phyloP scores from a whole-genome alignment of 2,329 filamentous ascomycete genomes.

The Penicillium sp. region DNA sequence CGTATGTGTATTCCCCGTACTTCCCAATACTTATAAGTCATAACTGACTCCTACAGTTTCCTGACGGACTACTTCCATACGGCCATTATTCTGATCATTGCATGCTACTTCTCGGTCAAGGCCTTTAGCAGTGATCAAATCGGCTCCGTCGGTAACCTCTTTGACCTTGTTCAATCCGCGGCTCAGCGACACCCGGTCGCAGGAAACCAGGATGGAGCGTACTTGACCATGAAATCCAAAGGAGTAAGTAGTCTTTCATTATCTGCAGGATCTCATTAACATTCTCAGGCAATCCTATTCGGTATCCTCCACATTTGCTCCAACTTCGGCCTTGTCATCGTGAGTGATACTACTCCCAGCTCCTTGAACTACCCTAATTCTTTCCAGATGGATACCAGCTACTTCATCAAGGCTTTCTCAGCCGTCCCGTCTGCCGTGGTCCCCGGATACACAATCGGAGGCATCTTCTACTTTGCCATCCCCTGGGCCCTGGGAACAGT shows the following conservation, averaged over 20 bases:
- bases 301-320: conserved; percentile 47
- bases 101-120: conserved; percentile 47
- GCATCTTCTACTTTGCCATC: conserved; percentile 52
- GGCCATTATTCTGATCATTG: conserved; percentile 50
- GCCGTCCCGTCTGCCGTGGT: conserved; percentile 46
- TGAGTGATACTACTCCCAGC: conserved; percentile 15
- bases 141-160: conserved; percentile 47
- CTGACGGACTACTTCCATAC: conserved; percentile 54
- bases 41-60: conserved; percentile 24
- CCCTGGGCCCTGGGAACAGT: conserved; percentile 52
- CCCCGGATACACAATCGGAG: conserved; percentile 50
- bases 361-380: not conserved
- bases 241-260: conserved; percentile 35
- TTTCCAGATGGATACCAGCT: conserved; percentile 48
- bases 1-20: conserved; percentile 15
- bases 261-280: not conserved
- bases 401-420: conserved; percentile 52
- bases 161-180: conserved; percentile 47
- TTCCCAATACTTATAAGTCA: no score
- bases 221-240: conserved; percentile 54
- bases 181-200: conserved; percentile 44
- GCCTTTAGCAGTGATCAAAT: conserved; percentile 46
- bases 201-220: conserved; percentile 52
- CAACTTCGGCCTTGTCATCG: conserved; percentile 52
- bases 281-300: conserved; percentile 45